Conservation (phyloP, 2,329 filamentous ascomycete species). For the Monosporascus sp. region DNA sequence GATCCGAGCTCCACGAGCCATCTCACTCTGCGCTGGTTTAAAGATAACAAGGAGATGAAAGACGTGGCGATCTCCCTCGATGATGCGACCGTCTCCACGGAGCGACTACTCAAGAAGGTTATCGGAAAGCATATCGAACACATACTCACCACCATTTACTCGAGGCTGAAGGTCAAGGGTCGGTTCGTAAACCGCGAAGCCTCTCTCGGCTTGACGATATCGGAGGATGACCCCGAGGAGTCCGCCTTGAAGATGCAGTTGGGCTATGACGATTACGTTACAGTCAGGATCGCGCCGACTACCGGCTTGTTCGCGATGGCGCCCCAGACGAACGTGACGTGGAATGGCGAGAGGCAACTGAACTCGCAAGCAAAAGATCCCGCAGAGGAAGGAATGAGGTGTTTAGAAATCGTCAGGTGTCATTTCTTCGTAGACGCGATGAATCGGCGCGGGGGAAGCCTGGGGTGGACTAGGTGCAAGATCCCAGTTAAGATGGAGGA, state of each 20-base stretch:
- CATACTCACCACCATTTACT: constrained; percentile 62
- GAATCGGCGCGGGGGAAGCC: constrained; percentile 51
- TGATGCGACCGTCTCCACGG: constrained; percentile 62
- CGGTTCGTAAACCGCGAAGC: constrained; percentile 59
- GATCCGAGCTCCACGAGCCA: constrained; percentile 45
- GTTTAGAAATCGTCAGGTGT: constrained; percentile 59
- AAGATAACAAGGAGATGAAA: constrained; percentile 70
- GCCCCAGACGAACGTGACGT: constrained; percentile 53
- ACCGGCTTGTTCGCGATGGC: constrained; percentile 71
- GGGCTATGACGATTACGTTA: constrained; percentile 54
- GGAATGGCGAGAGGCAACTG: constrained; percentile 58
- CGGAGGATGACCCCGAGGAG: constrained; percentile 56
- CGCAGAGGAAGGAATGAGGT: constrained; percentile 49
- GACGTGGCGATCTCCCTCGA: constrained; percentile 65
- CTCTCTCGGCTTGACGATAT: constrained; percentile 51
- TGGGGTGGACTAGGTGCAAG: constrained; percentile 57
- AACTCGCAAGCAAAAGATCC: constrained; percentile 53
- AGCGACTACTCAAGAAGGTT: constrained; percentile 66
- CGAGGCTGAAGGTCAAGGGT: constrained; percentile 52
- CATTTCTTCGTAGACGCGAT: constrained; percentile 58
- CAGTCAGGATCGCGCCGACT: constrained; percentile 66
- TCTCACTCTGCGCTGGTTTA: constrained; percentile 73
- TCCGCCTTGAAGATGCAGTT: constrained; percentile 67
- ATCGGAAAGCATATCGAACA: constrained; percentile 70
- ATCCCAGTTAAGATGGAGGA: constrained; percentile 47